Evolutionary conservation across 164 flowering plant genomes (phyloP).

Genomic region (Annona squamosa): DNA sequence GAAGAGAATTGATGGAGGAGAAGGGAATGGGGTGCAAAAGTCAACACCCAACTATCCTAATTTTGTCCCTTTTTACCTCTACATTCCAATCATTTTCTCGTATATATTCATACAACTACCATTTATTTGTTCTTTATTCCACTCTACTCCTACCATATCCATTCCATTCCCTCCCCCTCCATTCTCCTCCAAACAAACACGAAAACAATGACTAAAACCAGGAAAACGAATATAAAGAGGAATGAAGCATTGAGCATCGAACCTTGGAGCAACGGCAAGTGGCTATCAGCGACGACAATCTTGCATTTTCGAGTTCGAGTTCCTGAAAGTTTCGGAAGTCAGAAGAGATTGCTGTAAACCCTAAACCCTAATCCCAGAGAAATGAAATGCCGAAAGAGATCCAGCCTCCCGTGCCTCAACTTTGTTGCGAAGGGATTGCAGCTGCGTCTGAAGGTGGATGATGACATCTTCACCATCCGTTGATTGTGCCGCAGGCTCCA

Average conservation of each 20-base stretch:
- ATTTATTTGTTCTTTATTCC: too few species aligned
- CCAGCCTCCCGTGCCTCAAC: conserved; percentile 13
- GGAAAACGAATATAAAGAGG: conserved; percentile 5
- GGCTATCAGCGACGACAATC: conserved; percentile 37
- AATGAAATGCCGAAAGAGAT: neutral
- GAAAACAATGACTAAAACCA: neutral
- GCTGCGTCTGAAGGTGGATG: conserved; percentile 7
- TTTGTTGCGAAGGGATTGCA: conserved; percentile 17
- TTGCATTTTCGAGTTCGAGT: conserved; percentile 52
- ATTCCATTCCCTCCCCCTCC: too few species aligned
- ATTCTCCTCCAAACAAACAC: too few species aligned
- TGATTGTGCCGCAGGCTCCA: conserved; percentile 2
- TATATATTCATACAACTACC: too few species aligned
- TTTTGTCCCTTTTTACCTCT: too few species aligned
- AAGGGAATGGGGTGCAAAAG: too few species aligned
- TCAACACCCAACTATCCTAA: too few species aligned
- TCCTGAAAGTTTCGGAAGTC: conserved; percentile 30
- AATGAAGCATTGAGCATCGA: neutral
- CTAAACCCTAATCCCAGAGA: neutral
- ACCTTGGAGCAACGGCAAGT: conserved; percentile 49
- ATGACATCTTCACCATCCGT: conserved; percentile 10
- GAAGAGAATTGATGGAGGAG: too few species aligned
- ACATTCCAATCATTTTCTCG: too few species aligned
- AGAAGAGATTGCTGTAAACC: neutral
- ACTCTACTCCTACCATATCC: too few species aligned